Conservation (phyloP, 805 yeast species). For the Candida qinlingensis region DNA sequence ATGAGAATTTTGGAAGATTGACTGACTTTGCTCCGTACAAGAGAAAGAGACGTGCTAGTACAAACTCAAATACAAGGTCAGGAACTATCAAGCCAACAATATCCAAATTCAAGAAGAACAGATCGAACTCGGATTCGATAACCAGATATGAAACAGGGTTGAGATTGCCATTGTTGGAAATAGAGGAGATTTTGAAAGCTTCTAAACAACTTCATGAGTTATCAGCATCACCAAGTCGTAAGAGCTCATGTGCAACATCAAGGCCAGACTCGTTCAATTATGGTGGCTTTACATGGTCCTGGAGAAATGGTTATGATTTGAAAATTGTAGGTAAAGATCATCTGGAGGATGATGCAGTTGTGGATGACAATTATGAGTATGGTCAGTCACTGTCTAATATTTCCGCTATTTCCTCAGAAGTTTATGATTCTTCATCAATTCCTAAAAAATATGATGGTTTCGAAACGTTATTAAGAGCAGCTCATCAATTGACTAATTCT, state of each 20-base stretch:
- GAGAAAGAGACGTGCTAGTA: slow-evolving; percentile 10
- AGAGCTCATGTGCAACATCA: neutral
- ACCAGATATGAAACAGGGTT: neutral
- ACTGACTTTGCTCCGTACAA: slow-evolving; percentile 10
- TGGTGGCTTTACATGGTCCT: slow-evolving; percentile 26
- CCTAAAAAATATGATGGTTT: slow-evolving; percentile 21
- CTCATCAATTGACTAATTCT: slow-evolving; percentile 20
- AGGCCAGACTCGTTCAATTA: slow-evolving; percentile 16
- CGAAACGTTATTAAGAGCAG: slow-evolving; percentile 23
- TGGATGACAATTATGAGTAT: neutral
- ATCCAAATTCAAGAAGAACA: slow-evolving; percentile 6
- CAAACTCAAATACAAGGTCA: neutral
- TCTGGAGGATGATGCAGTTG: slow-evolving; percentile 7
- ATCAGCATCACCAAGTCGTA: slow-evolving; percentile 5
- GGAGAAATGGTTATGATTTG: slow-evolving; percentile 19
- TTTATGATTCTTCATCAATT: slow-evolving; percentile 2
- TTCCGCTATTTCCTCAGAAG: neutral
- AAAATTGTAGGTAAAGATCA: slow-evolving; percentile 18
- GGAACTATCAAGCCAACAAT: neutral
- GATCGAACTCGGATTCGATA: slow-evolving; percentile 22
- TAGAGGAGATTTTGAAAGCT: slow-evolving; percentile 25
- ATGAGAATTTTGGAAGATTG: slow-evolving; percentile 20
- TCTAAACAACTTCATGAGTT: slow-evolving; percentile 25
- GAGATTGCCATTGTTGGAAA: slow-evolving; percentile 16
- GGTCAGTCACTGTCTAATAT: neutral